These are phyloP conservation scores for Lachancea nothofagi DNA, from an alignment of 805 yeast species.

Conservation along the genomic window DNA sequence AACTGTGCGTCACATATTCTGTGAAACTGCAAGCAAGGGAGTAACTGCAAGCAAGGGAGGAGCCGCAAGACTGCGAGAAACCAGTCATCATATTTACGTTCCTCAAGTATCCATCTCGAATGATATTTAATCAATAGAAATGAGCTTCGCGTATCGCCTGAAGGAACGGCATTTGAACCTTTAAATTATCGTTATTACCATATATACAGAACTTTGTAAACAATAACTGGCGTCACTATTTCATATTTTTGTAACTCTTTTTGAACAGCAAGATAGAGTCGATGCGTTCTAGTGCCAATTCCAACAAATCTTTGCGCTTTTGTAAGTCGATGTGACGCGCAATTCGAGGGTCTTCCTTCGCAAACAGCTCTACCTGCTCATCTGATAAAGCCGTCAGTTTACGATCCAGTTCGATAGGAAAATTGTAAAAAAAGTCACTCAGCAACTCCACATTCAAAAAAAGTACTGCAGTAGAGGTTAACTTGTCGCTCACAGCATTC, in stretches of 20 bases:
- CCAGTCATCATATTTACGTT: too few species aligned
- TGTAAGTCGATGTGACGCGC: slow-evolving; percentile 89
- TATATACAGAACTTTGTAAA: slow-evolving; percentile 4
- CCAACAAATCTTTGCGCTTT: slow-evolving; percentile 83
- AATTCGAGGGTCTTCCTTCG: slow-evolving; percentile 90
- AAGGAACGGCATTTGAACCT: too few species aligned
- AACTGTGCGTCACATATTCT: too few species aligned
- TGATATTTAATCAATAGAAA: too few species aligned
- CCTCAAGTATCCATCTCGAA: too few species aligned
- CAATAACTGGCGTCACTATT: neutral
- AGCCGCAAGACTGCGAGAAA: too few species aligned
- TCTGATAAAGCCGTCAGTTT: slow-evolving; percentile 56
- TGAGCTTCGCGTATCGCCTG: too few species aligned
- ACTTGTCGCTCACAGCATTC: slow-evolving; percentile 85
- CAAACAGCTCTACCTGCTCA: slow-evolving; percentile 82
- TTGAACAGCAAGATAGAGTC: slow-evolving; percentile 47
- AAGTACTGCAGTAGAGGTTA: slow-evolving; percentile 87
- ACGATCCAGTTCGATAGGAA: slow-evolving; percentile 87
- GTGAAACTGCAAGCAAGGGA: too few species aligned
- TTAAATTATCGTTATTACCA: neutral
- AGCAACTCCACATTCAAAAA: slow-evolving; percentile 89
- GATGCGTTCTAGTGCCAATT: slow-evolving; percentile 76
- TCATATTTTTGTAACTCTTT: slow-evolving; percentile 29
- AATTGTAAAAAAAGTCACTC: slow-evolving; percentile 92
- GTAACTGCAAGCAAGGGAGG: too few species aligned